phyloP scores from a whole-genome alignment of 2,329 filamentous ascomycete genomes.

The Aspergillus piperis region DNA sequence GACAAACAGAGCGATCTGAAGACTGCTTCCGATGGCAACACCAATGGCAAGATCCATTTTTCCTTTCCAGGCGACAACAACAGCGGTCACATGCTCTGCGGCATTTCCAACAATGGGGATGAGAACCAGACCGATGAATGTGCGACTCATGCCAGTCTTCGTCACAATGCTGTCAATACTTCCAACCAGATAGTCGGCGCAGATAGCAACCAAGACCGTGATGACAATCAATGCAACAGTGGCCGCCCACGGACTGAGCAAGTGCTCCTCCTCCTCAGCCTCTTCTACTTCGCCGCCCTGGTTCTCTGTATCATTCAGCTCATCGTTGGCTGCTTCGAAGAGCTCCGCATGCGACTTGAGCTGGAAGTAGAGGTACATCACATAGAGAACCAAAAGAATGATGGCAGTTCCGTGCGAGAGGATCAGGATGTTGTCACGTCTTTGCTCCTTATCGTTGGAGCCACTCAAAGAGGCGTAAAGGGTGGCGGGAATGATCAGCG shows the following conservation, averaged over 20 bases:
- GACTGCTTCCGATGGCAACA: slow-evolving; percentile 77
- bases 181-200: slow-evolving; percentile 75
- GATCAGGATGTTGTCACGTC: slow-evolving; percentile 62
- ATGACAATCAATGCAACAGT: slow-evolving; percentile 66
- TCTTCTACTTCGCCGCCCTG: slow-evolving; percentile 32
- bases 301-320: slow-evolving; percentile 42
- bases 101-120: slow-evolving; percentile 82
- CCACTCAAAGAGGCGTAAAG: slow-evolving; percentile 66
- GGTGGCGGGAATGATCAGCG: slow-evolving; percentile 75
- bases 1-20: slow-evolving; percentile 80
- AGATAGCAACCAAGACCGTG: slow-evolving; percentile 70
- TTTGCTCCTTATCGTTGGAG: slow-evolving; percentile 28
- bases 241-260: slow-evolving; percentile 66
- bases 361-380: slow-evolving; percentile 77
- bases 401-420: slow-evolving; percentile 76
- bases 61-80: slow-evolving; percentile 75
- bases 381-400: slow-evolving; percentile 72
- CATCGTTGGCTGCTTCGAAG: slow-evolving; percentile 57
- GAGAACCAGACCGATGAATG: slow-evolving; percentile 79
- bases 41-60: slow-evolving; percentile 70
- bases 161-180: slow-evolving; percentile 73
- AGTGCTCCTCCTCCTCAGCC: slow-evolving; percentile 51
- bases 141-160: slow-evolving; percentile 71
- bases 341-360: slow-evolving; percentile 72
- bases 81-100: slow-evolving; percentile 78